Conservation (phyloP, 345 rosid species). For the Salix koriyanagi region DNA sequence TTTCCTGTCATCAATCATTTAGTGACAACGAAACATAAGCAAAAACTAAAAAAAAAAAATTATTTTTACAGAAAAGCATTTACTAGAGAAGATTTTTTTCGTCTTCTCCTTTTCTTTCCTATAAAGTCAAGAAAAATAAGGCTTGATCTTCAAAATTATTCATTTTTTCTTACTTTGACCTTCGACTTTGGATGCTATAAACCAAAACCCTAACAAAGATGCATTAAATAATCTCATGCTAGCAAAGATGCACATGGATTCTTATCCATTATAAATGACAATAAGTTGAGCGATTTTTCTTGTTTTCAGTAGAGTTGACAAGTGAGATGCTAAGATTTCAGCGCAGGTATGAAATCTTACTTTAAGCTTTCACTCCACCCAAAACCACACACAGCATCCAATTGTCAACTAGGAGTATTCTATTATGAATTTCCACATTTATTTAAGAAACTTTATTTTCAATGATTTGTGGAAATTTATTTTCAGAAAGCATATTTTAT, state of each 20-base stretch:
- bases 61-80: background rate
- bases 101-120: background rate
- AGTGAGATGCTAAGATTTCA: background rate
- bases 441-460: background rate
- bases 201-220: too few species aligned
- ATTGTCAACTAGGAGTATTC: background rate
- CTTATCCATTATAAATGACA: background rate
- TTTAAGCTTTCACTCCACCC: background rate
- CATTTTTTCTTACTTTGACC: background rate
- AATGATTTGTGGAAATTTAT: too few species aligned
- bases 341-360: conserved; percentile 5
- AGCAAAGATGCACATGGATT: background rate
- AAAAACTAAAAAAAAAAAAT: background rate
- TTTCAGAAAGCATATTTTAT: too few species aligned
- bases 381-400: background rate
- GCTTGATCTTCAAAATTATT: background rate
- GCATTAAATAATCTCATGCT: too few species aligned
- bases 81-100: background rate
- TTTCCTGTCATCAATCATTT: background rate
- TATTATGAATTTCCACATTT: background rate
- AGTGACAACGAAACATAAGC: background rate
- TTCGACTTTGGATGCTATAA: too few species aligned
- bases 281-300: background rate
- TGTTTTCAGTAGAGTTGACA: conserved; percentile 24
- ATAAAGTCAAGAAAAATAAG: background rate